Base-by-base conservation (phyloP, 2,329 filamentous ascomycete genomes). In the Beauveria pseudobassiana region DNA sequence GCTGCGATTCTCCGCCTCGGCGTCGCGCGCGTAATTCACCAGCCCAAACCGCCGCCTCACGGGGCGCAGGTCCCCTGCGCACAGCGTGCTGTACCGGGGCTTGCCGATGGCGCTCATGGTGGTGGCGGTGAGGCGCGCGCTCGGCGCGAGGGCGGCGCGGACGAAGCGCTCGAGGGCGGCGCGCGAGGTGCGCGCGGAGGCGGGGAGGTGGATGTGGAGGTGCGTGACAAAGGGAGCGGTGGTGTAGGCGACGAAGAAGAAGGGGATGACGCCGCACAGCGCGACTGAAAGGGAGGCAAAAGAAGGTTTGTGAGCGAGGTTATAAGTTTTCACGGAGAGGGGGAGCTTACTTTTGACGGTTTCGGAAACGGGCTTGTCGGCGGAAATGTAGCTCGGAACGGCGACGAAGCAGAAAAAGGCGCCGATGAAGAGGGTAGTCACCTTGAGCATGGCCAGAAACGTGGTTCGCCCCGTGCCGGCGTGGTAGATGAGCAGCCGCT, bases 221-320 rank as follows among this genome's bases (percentile, higher is more conserved):
- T 87, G 86, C 46, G 86, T 85, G 8, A 93, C 89, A 69, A 89
- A 90, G 3, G 90, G 88, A 0, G 84, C 79, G 2, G 87, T 85
- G 52, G 82, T 82, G 71, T 86, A 88, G 42, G 82, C 78, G 24
- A 91, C 79, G 68, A 87, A 84, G 42, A 84, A 62, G 67, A 91
- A 76, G 3, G 90, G 90, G 9, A 89, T 73, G 43, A 87, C 71
- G 66, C 87, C 85, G 64, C 81, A 84, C 56, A 83, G 68, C 53
- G 82, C 74, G 62, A 86, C 85, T 88, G 65, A 5, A 9, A 6
- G 49, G 51, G 28, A 5, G 12, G 14, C 4, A 5, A 1, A 18
- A 4, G 1, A 1, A 18, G 12, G 18, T 1, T 8, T 50, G 16
- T 42, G 22, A 24, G 43, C 6, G 56, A 48, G 28, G 20, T 5